A percentile compares a stretch with the other conserved stretches of the same genome.
These are phyloP conservation scores for Eimeria mitis DNA, from an alignment of 169 alveolate genomes.

Conservation along the genomic window DNA sequence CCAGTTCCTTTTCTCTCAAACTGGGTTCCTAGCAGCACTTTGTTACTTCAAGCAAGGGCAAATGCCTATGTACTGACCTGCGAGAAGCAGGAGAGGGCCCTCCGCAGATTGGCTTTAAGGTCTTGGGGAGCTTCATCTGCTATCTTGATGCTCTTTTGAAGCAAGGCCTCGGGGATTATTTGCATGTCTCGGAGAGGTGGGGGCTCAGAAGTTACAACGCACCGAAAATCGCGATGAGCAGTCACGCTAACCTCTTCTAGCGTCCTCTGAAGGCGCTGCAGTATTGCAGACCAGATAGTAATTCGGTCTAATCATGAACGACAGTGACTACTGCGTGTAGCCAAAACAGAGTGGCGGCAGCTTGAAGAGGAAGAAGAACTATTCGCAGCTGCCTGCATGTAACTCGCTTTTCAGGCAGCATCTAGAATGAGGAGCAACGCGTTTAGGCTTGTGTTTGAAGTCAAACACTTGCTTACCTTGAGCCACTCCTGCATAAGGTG, in stretches of 20 bases:
- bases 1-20: not conserved
- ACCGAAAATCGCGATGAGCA: slow-evolving; percentile 94
- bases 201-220: slow-evolving; percentile 97
- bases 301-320: not conserved
- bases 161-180: slow-evolving; percentile 95
- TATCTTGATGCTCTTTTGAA: slow-evolving; percentile 95
- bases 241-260: slow-evolving; percentile 63
- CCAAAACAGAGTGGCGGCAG: not conserved
- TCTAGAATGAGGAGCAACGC: not conserved
- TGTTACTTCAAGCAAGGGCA: not conserved
- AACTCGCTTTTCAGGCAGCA: not conserved
- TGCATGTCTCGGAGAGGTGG: slow-evolving; percentile 95
- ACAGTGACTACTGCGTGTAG: not conserved
- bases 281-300: not conserved
- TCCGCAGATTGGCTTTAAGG: slow-evolving; percentile 94
- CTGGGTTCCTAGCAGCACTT: not conserved
- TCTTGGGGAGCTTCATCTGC: slow-evolving; percentile 98
- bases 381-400: not conserved
- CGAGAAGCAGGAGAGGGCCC: slow-evolving; percentile 94
- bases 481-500: slow-evolving; percentile 98
- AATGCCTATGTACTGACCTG: slow-evolving; percentile 84
- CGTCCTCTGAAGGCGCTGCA: slow-evolving; percentile 78
- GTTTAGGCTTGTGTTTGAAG: not conserved
- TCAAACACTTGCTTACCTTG: slow-evolving; percentile 81
- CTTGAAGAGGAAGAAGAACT: not conserved